Conservation (phyloP, 805 yeast genomes). For the Spathaspora hagerdaliae region DNA sequence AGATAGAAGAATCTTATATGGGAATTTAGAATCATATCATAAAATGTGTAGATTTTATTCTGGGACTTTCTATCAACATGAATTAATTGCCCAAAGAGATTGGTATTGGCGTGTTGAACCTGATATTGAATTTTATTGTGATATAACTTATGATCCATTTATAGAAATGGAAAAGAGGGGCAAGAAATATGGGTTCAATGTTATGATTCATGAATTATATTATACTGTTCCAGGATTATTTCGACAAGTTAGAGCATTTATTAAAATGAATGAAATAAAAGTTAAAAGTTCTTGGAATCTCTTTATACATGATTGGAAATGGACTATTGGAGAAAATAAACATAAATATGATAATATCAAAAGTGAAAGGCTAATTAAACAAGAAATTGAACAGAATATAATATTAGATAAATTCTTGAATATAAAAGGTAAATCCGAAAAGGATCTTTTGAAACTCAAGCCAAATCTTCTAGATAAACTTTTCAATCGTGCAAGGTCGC, state of each 20-base stretch:
- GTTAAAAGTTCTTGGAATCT: slow-evolving; percentile 69
- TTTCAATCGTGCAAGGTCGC: slow-evolving; percentile 31
- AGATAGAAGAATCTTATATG: slow-evolving; percentile 81
- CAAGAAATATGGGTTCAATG: slow-evolving; percentile 83
- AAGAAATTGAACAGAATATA: slow-evolving; percentile 24
- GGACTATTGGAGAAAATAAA: slow-evolving; percentile 18
- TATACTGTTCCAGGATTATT: slow-evolving; percentile 83
- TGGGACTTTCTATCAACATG: slow-evolving; percentile 79
- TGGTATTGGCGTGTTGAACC: slow-evolving; percentile 99
- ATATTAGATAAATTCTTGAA: slow-evolving; percentile 20
- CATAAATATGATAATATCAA: slow-evolving; percentile 19
- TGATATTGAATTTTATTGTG: slow-evolving; percentile 84
- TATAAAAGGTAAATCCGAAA: slow-evolving; percentile 17
- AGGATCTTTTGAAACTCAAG: slow-evolving; percentile 17
- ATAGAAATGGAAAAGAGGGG: slow-evolving; percentile 63
- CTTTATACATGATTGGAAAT: slow-evolving; percentile 41
- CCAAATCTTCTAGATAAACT: slow-evolving; percentile 32
- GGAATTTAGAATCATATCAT: slow-evolving; percentile 77
- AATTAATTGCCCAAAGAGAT: slow-evolving; percentile 61
- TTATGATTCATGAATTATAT: slow-evolving; percentile 70
- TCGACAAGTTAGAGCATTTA: slow-evolving; percentile 63
- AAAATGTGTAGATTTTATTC: slow-evolving; percentile 94
- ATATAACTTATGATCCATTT: slow-evolving; percentile 89
- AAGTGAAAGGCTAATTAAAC: slow-evolving; percentile 15
- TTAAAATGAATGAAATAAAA: slow-evolving; percentile 39